Evolutionary conservation across 495 filamentous ascomycete species (phyloP), one percentile per base, ranked within the genome.

Genomic region (Talaromyces ruber): DNA sequence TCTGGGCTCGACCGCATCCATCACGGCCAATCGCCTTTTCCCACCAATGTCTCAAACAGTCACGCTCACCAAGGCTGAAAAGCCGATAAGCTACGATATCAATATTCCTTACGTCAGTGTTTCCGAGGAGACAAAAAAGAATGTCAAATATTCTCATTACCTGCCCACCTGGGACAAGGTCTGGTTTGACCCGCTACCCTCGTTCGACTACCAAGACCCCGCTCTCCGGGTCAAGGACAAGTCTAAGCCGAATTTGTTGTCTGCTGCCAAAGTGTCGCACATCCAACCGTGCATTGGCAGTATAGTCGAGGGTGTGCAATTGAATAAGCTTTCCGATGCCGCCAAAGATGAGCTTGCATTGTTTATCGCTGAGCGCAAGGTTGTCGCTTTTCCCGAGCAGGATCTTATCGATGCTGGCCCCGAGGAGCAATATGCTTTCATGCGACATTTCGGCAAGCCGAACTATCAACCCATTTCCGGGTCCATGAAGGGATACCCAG

Each of bases 271-370:
- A 69, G 74, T 86, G 52, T 79, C 79, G 65, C 82, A 88, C 65
- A 84, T 87, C 65, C 88, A 86, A 24, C 88, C 88, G 9, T 79
- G 79, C 34, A 84, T 91, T 65, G 88, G 90, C 64, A 89, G 85
- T 28, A 83, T 92, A 65, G 74, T 93, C 63, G 79, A 85, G 63
- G 88, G 89, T 8, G 76, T 93, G n/a, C 83, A 90, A 67, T 82
- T 93, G 26, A 84, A 81, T 62, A 73, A 81, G 59, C 80, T 93
- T 30, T 85, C 80, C 9, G 82, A 88, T 63, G 78, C 79, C 2
- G 87, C 87, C 63, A 92, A 90, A 70, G 87, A 92, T 66, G 90
- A 93, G 62, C 83, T 93, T 14, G 90, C 90, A 5, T 79, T 89
- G 6, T 77, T 93, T 18, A 84, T 92, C 62, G 80, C 90, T 24